These are phyloP conservation scores for Citrus trifoliata DNA, from an alignment of 345 rosid species.

Conservation along the genomic window DNA sequence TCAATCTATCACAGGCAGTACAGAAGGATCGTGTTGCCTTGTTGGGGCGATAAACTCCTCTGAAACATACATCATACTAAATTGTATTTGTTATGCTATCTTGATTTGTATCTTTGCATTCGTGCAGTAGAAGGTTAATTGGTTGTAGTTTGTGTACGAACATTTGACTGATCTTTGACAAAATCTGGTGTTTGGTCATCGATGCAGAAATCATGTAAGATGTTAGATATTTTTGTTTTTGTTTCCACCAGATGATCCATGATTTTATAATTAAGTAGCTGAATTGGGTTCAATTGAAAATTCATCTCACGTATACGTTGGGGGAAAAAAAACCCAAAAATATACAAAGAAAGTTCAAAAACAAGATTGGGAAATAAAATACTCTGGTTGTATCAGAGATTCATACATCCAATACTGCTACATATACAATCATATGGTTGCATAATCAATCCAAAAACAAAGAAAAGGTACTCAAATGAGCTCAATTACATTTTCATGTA, in stretches of 20 bases:
- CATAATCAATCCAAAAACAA: neutral
- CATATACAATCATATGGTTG: neutral
- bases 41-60: constrained; percentile 47
- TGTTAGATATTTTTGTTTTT: neutral
- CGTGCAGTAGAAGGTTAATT: neutral
- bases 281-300: neutral
- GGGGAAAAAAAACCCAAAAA: too few relatives aligned
- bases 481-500: neutral
- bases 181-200: neutral
- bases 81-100: constrained; percentile 6
- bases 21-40: constrained; percentile 80
- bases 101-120: neutral
- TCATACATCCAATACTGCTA: neutral
- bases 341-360: too few relatives aligned
- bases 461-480: neutral
- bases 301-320: neutral
- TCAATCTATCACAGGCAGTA: constrained; percentile 70
- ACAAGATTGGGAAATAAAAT: neutral
- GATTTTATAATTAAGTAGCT: neutral
- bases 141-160: neutral
- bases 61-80: neutral
- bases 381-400: neutral
- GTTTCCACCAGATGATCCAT: neutral
- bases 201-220: neutral
- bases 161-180: neutral